Evolutionary conservation across 2,329 filamentous ascomycete genomes (phyloP).

Genomic region (Tympanopsis confertula): DNA sequence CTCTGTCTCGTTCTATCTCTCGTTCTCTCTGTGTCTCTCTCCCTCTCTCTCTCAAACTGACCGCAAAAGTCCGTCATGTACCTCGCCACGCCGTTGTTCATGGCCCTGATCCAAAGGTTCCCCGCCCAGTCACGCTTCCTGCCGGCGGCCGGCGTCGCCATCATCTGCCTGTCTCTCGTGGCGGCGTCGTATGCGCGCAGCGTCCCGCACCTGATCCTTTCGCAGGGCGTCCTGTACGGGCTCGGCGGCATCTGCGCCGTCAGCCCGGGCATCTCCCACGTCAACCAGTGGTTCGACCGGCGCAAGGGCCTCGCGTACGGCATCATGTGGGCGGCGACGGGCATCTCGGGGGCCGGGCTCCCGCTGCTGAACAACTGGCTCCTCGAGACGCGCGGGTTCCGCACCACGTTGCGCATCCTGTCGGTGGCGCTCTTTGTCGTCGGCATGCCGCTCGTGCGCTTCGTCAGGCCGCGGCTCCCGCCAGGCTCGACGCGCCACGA

Average conservation of each 20-base stretch:
- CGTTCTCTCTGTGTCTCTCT: no score
- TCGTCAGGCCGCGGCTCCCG: slow-evolving; percentile 29
- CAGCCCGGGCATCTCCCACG: slow-evolving; percentile 22
- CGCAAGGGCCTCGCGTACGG: slow-evolving; percentile 34
- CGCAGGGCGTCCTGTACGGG: slow-evolving; percentile 31
- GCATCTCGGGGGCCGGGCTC: slow-evolving; percentile 33
- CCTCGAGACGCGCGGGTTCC: slow-evolving; percentile 27
- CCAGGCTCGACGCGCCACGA: slow-evolving; percentile 17
- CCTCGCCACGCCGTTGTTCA: slow-evolving; percentile 26
- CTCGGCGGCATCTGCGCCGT: slow-evolving; percentile 26
- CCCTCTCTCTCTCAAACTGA: no score
- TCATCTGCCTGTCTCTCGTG: slow-evolving; percentile 14
- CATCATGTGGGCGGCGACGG: slow-evolving; percentile 34
- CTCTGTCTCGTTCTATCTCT: background rate
- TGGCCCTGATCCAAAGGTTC: slow-evolving; percentile 18
- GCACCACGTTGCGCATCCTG: slow-evolving; percentile 25
- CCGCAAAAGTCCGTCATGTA: slow-evolving; percentile 34
- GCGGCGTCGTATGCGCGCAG: slow-evolving; percentile 27
- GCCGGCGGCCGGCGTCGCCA: slow-evolving; percentile 19
- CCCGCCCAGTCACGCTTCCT: slow-evolving; percentile 20
- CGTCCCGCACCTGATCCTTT: slow-evolving; percentile 28
- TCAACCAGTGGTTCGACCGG: slow-evolving; percentile 34
- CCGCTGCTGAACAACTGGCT: slow-evolving; percentile 30
- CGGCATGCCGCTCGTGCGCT: slow-evolving; percentile 24
- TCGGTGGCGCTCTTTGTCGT: slow-evolving; percentile 23